Evolutionary conservation across 1,139 yeast genomes (phyloP), one percentile per base, ranked within the genome.

Genomic region (Scheffersomyces quercinus): DNA sequence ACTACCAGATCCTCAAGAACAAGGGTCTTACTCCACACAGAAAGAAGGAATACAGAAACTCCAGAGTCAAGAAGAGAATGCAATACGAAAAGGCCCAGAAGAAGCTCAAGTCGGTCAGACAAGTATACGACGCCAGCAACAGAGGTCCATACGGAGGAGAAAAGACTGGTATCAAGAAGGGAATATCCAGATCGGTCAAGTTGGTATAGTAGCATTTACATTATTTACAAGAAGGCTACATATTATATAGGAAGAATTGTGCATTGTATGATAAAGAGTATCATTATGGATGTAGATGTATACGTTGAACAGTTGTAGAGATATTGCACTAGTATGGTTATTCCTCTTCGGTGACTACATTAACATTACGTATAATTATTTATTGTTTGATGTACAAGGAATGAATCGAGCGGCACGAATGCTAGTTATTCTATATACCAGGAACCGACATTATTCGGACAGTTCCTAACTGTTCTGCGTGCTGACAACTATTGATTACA

Each of bases 21-120:
- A 90, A 88, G 73, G 99, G 99, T 61, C 82, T 93, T 53, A 89
- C 97, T 2, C 91, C 96, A 20, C 86, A 85, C 66, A 81, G 96
- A 63, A 87, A 87, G 75, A 93, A 93, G 77, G 97, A 89, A 55
- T 84, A 87, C 74, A 81, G 98, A 70, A 95, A 93, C 64, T 81
- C 98, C 35, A 85, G 99, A 70, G 98, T 93, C 61, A 93, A 93
- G 77, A 93, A 93, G 95, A 86, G 98, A 78, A 88, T 84, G 83
- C 89, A 89, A 82, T 93, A 88, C 72, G 98, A 89, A 52, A 79
- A 81, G 64, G 99, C 99, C 34, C 84, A 90, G 73, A 91, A 90
- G 89, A 90, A 90, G 66, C 85, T 95, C 64, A 84, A 85, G 62
- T 85, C 96, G 47, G 86, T 88, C 51, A 85, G 97, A 67, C 89